Conservation (phyloP, 73 alveolate species). For the Urostyla sp. region DNA sequence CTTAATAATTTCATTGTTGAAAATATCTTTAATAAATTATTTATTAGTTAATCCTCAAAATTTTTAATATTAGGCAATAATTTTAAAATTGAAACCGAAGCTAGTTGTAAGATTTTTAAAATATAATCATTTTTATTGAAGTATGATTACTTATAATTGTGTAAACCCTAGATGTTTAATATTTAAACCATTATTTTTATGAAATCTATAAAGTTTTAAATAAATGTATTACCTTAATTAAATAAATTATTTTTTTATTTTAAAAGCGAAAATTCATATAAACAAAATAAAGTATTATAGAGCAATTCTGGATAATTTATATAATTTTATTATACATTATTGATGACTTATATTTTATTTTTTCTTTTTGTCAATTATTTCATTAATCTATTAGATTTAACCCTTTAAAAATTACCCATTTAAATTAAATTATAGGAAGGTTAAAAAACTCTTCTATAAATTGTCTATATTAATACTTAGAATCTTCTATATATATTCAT, state of each 20-base stretch:
- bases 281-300: no score
- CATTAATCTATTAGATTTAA: no score
- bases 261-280: no score
- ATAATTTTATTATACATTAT: no score
- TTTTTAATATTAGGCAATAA: neutral
- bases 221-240: no score
- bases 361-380: no score
- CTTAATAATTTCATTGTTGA: slow-evolving; percentile 13
- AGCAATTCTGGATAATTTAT: no score
- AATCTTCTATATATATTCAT: neutral
- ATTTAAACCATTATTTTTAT: slow-evolving; percentile 19
- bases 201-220: slow-evolving; percentile 43
- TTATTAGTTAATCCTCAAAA: neutral
- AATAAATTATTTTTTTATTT: no score
- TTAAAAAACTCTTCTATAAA: neutral
- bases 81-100: neutral
- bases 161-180: neutral
- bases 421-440: no score
- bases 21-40: slow-evolving; percentile 1
- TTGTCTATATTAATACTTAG: neutral
- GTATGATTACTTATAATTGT: neutral
- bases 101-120: slow-evolving; percentile 10
- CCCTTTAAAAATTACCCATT: no score
- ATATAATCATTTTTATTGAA: neutral
- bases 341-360: no score